A percentile compares a stretch with the other conserved stretches of the same genome.
phyloP scores from a whole-genome alignment of 1,284 basidiomycete species.

The Schizopora paradoxa region DNA sequence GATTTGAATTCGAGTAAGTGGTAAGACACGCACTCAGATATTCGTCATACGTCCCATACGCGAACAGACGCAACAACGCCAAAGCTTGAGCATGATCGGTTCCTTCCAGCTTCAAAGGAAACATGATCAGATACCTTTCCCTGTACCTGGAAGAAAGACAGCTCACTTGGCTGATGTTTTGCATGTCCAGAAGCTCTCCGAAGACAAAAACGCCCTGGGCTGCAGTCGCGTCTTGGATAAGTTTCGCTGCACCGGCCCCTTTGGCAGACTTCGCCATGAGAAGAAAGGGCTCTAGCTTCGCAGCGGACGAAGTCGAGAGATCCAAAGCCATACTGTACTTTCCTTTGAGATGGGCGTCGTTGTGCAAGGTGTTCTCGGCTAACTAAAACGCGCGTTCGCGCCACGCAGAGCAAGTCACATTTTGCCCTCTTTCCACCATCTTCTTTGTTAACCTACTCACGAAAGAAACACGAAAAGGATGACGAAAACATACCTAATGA shows the following conservation, averaged over 20 bases:
- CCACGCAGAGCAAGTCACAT: neutral
- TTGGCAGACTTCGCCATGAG: slow-evolving; percentile 87
- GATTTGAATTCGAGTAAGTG: neutral
- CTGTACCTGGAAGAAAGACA: neutral
- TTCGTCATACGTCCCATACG: slow-evolving; percentile 81
- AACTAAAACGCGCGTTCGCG: neutral
- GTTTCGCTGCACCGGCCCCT: slow-evolving; percentile 86
- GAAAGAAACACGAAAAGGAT: no score
- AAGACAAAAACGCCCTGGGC: slow-evolving; percentile 90
- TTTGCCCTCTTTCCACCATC: neutral
- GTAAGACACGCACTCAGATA: slow-evolving; percentile 49
- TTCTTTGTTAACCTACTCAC: no score
- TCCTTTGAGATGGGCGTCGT: neutral
- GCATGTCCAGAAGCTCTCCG: slow-evolving; percentile 76
- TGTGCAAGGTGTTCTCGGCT: no score
- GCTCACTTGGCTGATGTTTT: slow-evolving; percentile 77
- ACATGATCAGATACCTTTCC: neutral
- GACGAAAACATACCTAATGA: slow-evolving; percentile 80
- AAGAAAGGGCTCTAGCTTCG: slow-evolving; percentile 81
- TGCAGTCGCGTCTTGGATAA: slow-evolving; percentile 80
- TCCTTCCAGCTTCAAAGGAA: slow-evolving; percentile 58
- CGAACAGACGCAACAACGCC: slow-evolving; percentile 76
- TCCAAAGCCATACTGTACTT: slow-evolving; percentile 37
- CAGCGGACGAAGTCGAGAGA: slow-evolving; percentile 46
- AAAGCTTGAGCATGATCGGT: slow-evolving; percentile 56